Percentiles rank a stretch among this genome's conserved stretches.
Evolutionary conservation across 306 rosid species (phyloP).

Genomic region (Acacia acuminata): DNA sequence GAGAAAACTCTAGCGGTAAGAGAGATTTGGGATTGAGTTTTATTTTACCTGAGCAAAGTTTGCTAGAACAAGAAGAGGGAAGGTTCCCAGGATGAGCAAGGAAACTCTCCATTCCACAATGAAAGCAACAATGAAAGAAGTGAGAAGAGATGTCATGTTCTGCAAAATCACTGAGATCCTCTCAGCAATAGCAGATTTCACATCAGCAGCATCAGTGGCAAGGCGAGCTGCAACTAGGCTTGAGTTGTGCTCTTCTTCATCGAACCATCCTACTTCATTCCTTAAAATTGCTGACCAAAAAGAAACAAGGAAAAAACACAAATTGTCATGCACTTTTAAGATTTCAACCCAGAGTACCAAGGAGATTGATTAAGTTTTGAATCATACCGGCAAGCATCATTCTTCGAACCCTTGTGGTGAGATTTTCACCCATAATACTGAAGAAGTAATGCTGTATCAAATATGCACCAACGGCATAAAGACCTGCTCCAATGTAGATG

Average conservation of each 20-base stretch:
- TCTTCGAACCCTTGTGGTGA: constrained; percentile 97
- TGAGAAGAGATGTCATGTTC: constrained; percentile 96
- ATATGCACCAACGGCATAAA: constrained; percentile 92
- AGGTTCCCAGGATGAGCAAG: constrained; percentile 82
- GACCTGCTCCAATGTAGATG: constrained; percentile 91
- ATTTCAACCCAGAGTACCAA: too few species aligned
- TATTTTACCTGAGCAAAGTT: constrained; percentile 89
- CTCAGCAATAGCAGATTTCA: constrained; percentile 95
- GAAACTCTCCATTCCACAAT: constrained; percentile 99
- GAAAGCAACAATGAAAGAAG: constrained; percentile 97
- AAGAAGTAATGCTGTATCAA: constrained; percentile 97
- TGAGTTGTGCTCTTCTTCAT: constrained; percentile 97
- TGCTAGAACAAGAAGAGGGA: constrained; percentile 94
- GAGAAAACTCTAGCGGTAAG: neutral
- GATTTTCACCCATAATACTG: constrained; percentile 98
- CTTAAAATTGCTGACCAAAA: constrained; percentile 68
- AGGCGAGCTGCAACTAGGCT: constrained; percentile 84
- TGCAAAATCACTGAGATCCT: constrained; percentile 92
- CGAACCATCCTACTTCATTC: constrained; percentile 99
- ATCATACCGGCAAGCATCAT: constrained; percentile 96
- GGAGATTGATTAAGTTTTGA: neutral
- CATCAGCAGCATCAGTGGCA: constrained; percentile 97
- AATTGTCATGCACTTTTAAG: neutral
- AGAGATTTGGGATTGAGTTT: neutral
- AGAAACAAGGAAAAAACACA: neutral